Percentiles rank a stretch among this genome's conserved stretches.
Evolutionary conservation across 1,284 basidiomycete species (phyloP).

Genomic region (Rhodofomes roseus): DNA sequence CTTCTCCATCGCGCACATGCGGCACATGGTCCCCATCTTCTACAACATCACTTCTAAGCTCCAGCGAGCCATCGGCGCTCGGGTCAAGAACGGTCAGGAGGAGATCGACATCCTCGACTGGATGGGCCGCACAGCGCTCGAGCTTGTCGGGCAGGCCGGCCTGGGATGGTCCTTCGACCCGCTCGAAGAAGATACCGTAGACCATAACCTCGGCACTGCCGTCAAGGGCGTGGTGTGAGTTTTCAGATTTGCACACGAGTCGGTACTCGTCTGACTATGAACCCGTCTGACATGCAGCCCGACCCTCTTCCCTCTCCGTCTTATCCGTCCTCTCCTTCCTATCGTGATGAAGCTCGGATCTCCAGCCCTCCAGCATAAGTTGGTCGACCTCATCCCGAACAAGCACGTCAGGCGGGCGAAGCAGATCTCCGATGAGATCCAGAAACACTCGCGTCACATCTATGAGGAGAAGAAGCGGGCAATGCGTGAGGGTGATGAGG

Average conservation of each 20-base stretch:
- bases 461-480: constrained; percentile 20
- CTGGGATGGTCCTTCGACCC: constrained; percentile 38
- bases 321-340: constrained; percentile 13
- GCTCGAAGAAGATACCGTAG: constrained; percentile 18
- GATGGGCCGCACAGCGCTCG: constrained; percentile 32
- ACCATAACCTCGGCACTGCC: constrained; percentile 27
- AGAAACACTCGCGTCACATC: constrained; percentile 13
- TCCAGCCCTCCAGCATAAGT: constrained; percentile 6
- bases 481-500: constrained; percentile 24
- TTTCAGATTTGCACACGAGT: neutral
- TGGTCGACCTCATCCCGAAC: constrained; percentile 17
- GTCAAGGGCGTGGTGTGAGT: constrained; percentile 29
- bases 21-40: constrained; percentile 18
- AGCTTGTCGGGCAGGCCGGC: constrained; percentile 29
- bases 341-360: constrained; percentile 9
- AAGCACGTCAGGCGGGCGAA: constrained; percentile 11
- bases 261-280: neutral
- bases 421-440: constrained; percentile 17
- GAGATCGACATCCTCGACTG: constrained; percentile 35
- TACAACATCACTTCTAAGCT: constrained; percentile 11
- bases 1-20: constrained; percentile 23
- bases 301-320: constrained; percentile 8
- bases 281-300: constrained; percentile 10
- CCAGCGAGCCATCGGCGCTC: constrained; percentile 9
- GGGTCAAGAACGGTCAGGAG: constrained; percentile 12